Percentiles rank a stretch among this genome's conserved stretches.
Evolutionary conservation across 768 basidiomycete genomes (phyloP).

Genomic region (Leccinum disarticulatum): DNA sequence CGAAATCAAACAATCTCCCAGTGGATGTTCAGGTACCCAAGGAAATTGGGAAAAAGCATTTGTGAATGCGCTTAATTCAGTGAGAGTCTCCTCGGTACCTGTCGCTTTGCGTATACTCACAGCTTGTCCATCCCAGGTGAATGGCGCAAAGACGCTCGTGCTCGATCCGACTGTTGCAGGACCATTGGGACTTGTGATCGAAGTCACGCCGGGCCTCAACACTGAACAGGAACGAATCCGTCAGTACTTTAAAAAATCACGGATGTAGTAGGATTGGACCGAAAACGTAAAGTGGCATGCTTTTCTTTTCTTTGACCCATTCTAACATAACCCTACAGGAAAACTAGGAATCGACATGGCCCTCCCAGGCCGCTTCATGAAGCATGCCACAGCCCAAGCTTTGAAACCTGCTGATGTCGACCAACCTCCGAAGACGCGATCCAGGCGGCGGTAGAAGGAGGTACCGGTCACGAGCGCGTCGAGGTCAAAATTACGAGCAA

Average conservation of each 20-base stretch:
- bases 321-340: slow-evolving; percentile 25
- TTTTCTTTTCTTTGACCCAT: no score
- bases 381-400: slow-evolving; percentile 73
- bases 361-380: slow-evolving; percentile 81
- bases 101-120: not conserved
- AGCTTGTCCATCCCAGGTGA: slow-evolving; percentile 61
- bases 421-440: no score
- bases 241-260: slow-evolving; percentile 82
- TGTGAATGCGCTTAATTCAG: slow-evolving; percentile 86
- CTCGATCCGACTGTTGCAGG: slow-evolving; percentile 86
- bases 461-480: slow-evolving; percentile 29
- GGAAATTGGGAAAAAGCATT: slow-evolving; percentile 54
- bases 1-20: slow-evolving; percentile 34
- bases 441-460: slow-evolving; percentile 13
- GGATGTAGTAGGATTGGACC: slow-evolving; percentile 66
- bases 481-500: slow-evolving; percentile 60
- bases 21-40: slow-evolving; percentile 44
- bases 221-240: slow-evolving; percentile 63
- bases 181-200: slow-evolving; percentile 91
- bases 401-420: slow-evolving; percentile 37
- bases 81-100: slow-evolving; percentile 26
- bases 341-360: slow-evolving; percentile 65
- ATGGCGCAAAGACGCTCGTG: slow-evolving; percentile 95
- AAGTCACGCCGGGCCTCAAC: slow-evolving; percentile 54
- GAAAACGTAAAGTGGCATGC: slow-evolving; percentile 34